phyloP scores from a whole-genome alignment of 371 early-diverging fungal species.

The Syncephalastrum monosporum region DNA sequence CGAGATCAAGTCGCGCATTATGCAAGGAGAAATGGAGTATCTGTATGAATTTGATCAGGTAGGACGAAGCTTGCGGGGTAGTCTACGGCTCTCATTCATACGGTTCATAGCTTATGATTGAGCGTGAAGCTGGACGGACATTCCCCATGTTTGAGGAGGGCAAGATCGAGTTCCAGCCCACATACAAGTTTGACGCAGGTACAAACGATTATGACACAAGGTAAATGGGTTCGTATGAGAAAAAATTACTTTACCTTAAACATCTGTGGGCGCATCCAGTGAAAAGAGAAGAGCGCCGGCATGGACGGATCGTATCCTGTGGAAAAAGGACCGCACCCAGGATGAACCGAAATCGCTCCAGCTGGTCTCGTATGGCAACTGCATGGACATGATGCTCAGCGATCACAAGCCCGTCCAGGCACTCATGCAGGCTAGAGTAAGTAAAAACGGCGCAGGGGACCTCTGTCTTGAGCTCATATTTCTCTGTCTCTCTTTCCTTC shows the following conservation, averaged over 20 bases:
- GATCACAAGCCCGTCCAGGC: conserved; percentile 95
- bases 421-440: conserved; percentile 55
- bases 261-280: conserved; percentile 24
- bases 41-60: conserved; percentile 75
- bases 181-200: conserved; percentile 92
- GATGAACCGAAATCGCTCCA: conserved; percentile 30
- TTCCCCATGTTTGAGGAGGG: conserved; percentile 88
- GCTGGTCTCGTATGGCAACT: conserved; percentile 52
- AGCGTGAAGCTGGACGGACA: conserved; percentile 46
- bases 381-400: conserved; percentile 68
- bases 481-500: not conserved
- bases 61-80: not conserved
- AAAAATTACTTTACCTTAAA: not conserved
- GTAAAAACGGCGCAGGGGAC: not conserved
- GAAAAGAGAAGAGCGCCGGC: conserved; percentile 87
- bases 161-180: conserved; percentile 79
- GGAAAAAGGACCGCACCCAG: conserved; percentile 55
- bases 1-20: conserved; percentile 54
- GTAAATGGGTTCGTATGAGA: conserved; percentile 23
- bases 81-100: not conserved
- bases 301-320: conserved; percentile 93
- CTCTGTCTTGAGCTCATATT: no score
- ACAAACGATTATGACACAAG: conserved; percentile 83
- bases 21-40: conserved; percentile 47
- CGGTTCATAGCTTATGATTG: conserved; percentile 27